Evolutionary conservation across 805 yeast genomes (phyloP), one percentile per base, ranked within the genome.

Genomic region (Kuraishia hungarica): DNA sequence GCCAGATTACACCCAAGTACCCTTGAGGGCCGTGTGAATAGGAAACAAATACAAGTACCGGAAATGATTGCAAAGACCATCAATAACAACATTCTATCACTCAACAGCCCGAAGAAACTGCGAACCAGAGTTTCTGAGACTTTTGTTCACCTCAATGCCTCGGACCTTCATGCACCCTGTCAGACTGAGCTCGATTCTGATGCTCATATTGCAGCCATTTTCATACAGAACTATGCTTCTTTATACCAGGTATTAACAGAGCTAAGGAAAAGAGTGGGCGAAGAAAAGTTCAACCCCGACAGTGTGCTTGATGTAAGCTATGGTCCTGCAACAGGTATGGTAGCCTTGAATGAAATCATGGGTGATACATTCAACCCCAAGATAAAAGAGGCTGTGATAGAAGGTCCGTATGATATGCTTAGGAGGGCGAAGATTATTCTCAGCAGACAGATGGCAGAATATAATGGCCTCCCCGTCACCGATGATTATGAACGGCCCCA

Each of bases 301-400:
- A 73, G 80, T 4, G 80, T 94, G 0, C 73, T 94, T 52, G 96
- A 89, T 63, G 80, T 89, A 15, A 93, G 97, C 0, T 84, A 78
- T 64, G 98, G 99, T 0, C 98, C 99, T 0, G 93, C 90, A 1
- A 86, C 96, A 0, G 97, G 97, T 1, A 83, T 94, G 74, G 71
- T 92, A 17, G 98, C 96, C 0, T 72, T 91, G 53, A 89, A 92
- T 64, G 97, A 91, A 62, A 62, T 92, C 1, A 81, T 89, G 83
- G 91, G 88, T 0, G 77, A 77, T 2, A 77, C 77, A 0, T 87
- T 80, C 71, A 66, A 70, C 20, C 90, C 96, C 0, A 71, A 71
- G 20, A 72, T 73, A 15, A 89, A 89, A 62, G 90, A 89, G 47
- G 83, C 88, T 0, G 87, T 86, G 23, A 78, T 92, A 19, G 73